These are phyloP conservation scores for Beauveria bassiana DNA, from an alignment of 2,329 filamentous ascomycete species.

Conservation along the genomic window DNA sequence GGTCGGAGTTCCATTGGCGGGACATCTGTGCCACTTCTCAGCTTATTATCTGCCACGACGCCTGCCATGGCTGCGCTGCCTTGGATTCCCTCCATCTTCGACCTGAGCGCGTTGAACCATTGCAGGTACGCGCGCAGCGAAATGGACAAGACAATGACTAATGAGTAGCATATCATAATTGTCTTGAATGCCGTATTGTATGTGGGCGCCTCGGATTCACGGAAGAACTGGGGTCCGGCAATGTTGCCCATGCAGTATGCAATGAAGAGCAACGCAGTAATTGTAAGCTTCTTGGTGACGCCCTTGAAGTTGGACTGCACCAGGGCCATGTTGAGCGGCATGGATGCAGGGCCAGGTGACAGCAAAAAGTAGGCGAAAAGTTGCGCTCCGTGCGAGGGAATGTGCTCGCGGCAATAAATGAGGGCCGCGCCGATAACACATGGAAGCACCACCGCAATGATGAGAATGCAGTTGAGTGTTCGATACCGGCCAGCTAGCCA, in stretches of 20 bases:
- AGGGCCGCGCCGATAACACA: conserved; percentile 45
- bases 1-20: conserved; percentile 28
- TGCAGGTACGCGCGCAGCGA: conserved; percentile 40
- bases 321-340: conserved; percentile 48
- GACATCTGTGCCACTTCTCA: conserved; percentile 19
- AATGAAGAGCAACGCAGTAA: conserved; percentile 47
- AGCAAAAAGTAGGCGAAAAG: conserved; percentile 52
- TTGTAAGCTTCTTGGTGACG: conserved; percentile 53
- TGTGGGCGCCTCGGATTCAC: conserved; percentile 37
- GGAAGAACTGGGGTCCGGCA: conserved; percentile 48
- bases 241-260: conserved; percentile 51
- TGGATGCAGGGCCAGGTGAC: conserved; percentile 42
- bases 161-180: conserved; percentile 49
- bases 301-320: conserved; percentile 49
- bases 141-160: conserved; percentile 38
- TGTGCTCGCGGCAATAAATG: conserved; percentile 39
- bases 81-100: conserved; percentile 34
- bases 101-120: conserved; percentile 35
- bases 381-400: conserved; percentile 34
- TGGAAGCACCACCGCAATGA: conserved; percentile 41
- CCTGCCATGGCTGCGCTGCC: conserved; percentile 36
- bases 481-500: conserved; percentile 44
- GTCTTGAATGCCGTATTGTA: conserved; percentile 47
- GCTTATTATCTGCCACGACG: conserved; percentile 29
- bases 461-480: conserved; percentile 43